phyloP scores from a whole-genome alignment of 306 rosid species.

The Quercus parvula region DNA sequence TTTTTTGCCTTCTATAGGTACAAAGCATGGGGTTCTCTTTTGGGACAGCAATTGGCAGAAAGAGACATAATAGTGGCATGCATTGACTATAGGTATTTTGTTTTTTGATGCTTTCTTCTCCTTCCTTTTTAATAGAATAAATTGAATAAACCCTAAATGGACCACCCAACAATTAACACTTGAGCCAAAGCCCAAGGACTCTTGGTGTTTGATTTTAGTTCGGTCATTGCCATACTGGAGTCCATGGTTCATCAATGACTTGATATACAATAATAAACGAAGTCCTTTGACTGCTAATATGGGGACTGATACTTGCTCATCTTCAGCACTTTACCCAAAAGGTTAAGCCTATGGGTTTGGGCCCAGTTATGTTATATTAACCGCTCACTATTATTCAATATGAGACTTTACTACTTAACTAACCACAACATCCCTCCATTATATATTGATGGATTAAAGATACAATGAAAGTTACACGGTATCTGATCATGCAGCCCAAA shows the following conservation, averaged over 20 bases:
- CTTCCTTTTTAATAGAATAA: not conserved
- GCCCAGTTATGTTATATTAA: no score
- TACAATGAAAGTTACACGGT: no score
- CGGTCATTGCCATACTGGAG: conserved; percentile 36
- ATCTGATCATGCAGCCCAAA: no score
- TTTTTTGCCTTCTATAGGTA: conserved; percentile 55
- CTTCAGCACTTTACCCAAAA: no score
- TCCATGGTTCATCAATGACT: conserved; percentile 5
- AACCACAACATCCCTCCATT: no score
- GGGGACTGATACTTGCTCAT: no score
- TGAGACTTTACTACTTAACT: no score
- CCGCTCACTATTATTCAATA: no score
- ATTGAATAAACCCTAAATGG: not conserved
- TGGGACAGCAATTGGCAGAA: conserved; percentile 86
- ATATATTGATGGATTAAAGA: no score
- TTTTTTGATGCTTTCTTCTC: not conserved
- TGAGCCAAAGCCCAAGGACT: conserved; percentile 30
- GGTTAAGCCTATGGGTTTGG: no score
- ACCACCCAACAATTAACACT: not conserved
- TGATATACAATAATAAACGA: no score
- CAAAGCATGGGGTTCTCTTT: conserved; percentile 97
- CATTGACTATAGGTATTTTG: conserved; percentile 80
- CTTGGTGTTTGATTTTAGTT: conserved; percentile 67
- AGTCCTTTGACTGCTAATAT: no score
- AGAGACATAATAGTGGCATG: conserved; percentile 89